Evolutionary conservation across 2,329 filamentous ascomycete species (phyloP).

Genomic region (Epicoccum nigrum): DNA sequence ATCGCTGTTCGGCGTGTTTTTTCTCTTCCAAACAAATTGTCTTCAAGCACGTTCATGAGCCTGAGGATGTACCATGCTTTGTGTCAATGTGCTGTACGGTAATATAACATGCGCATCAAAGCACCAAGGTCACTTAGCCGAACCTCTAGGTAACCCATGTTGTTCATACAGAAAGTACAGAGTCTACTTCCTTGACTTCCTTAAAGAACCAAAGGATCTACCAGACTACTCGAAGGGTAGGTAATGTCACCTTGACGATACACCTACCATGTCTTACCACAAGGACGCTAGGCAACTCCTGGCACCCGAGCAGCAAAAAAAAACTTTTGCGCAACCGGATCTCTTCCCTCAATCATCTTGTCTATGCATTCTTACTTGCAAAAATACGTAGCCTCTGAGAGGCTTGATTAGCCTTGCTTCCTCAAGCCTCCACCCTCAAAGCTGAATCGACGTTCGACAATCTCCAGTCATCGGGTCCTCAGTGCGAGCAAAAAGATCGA

Average conservation of each 20-base stretch:
- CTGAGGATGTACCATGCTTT: no score
- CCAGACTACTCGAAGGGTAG: neutral
- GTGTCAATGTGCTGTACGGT: no score
- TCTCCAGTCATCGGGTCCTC: neutral
- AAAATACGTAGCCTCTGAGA: neutral
- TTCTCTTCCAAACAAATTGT: slow-evolving; percentile 17
- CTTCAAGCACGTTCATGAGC: neutral
- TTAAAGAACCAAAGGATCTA: no score
- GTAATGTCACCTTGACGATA: neutral
- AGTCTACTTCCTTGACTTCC: no score
- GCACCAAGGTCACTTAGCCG: no score
- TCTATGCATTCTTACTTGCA: neutral
- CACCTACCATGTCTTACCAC: neutral
- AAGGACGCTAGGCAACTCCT: slow-evolving; percentile 2
- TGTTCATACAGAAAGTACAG: no score
- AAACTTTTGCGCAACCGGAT: neutral
- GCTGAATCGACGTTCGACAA: neutral
- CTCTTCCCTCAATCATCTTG: neutral
- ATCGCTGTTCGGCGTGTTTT: no score
- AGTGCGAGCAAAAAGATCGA: slow-evolving; percentile 18
- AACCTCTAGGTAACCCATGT: no score
- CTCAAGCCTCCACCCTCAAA: neutral
- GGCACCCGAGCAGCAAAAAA: neutral
- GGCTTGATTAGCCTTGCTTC: neutral
- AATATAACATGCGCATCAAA: no score